phyloP scores from a whole-genome alignment of 352 stramenopile species.

The Phytophthora europaea region DNA sequence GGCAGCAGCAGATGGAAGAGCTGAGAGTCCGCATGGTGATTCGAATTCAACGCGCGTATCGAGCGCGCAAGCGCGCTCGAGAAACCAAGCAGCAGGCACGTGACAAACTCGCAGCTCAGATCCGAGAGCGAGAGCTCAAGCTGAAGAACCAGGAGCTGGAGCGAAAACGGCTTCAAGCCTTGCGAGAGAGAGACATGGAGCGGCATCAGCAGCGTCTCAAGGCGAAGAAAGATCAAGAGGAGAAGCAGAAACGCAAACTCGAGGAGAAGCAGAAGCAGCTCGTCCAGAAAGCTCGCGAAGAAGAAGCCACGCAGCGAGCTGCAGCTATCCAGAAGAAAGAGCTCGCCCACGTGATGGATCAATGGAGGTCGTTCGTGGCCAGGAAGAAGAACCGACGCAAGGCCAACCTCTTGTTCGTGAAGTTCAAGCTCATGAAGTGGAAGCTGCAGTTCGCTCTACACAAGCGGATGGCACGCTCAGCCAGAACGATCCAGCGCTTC shows the following conservation, averaged over 20 bases:
- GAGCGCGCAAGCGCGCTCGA: slow-evolving; percentile 46
- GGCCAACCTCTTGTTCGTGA: slow-evolving; percentile 71
- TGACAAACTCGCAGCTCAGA: slow-evolving; percentile 59
- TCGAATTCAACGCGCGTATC: slow-evolving; percentile 78
- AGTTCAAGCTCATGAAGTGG: slow-evolving; percentile 73
- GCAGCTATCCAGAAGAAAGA: slow-evolving; percentile 36
- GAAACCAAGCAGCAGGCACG: slow-evolving; percentile 58
- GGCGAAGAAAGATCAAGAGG: slow-evolving; percentile 60
- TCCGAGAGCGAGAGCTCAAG: slow-evolving; percentile 61
- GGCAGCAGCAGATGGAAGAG: slow-evolving; percentile 81
- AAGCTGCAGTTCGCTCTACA: slow-evolving; percentile 45
- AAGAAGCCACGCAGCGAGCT: slow-evolving; percentile 58
- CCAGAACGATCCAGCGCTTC: slow-evolving; percentile 49
- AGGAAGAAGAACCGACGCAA: slow-evolving; percentile 49
- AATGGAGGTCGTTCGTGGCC: slow-evolving; percentile 54
- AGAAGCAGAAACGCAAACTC: slow-evolving; percentile 42
- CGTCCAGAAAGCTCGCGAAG: slow-evolving; percentile 53
- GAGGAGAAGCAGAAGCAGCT: slow-evolving; percentile 60
- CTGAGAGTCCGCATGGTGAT: slow-evolving; percentile 74
- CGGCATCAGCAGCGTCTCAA: slow-evolving; percentile 68
- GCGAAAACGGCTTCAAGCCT: slow-evolving; percentile 59
- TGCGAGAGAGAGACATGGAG: slow-evolving; percentile 66
- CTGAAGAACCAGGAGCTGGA: slow-evolving; percentile 66
- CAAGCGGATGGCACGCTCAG: slow-evolving; percentile 41
- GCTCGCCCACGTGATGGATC: slow-evolving; percentile 29